Percentiles rank a stretch among this genome's conserved stretches.
These are phyloP conservation scores for Curvularia sp. DNA, from an alignment of 2,329 filamentous ascomycete genomes.

Conservation along the genomic window DNA sequence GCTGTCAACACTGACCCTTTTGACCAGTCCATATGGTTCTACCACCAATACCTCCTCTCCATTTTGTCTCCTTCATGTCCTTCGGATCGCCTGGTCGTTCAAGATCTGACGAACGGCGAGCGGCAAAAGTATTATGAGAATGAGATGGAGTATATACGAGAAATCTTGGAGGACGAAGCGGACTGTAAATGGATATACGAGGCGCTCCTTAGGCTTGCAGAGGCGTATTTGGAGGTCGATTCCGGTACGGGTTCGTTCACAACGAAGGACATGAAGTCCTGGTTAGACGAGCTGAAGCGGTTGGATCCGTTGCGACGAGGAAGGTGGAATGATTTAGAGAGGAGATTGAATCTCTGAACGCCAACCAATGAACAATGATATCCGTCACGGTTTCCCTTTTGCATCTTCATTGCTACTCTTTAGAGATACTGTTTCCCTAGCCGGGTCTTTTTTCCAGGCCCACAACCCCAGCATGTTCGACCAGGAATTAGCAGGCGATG, in stretches of 20 bases:
- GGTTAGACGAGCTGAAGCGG: constrained; percentile 69
- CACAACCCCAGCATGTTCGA: constrained; percentile 42
- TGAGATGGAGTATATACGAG: constrained; percentile 78
- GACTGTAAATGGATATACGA: constrained; percentile 91
- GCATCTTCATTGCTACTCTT: constrained; percentile 66
- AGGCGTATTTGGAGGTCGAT: constrained; percentile 63
- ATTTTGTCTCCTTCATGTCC: constrained; percentile 61
- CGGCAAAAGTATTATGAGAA: constrained; percentile 69
- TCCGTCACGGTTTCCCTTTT: constrained; percentile 62
- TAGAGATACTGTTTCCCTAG: constrained; percentile 60
- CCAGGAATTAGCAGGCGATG: constrained; percentile 27
- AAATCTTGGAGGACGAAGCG: constrained; percentile 69
- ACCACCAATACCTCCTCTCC: constrained; percentile 85
- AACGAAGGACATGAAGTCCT: constrained; percentile 56
- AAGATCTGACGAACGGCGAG: constrained; percentile 66
- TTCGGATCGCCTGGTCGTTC: constrained; percentile 66
- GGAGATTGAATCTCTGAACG: constrained; percentile 51
- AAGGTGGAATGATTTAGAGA: constrained; percentile 76
- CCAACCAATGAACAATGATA: constrained; percentile 14
- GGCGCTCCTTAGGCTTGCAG: constrained; percentile 76
- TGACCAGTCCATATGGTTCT: constrained; percentile 97
- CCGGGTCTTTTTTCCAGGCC: constrained; percentile 40
- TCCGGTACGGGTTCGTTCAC: constrained; percentile 49
- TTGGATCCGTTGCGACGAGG: constrained; percentile 77
- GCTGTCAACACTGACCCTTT: constrained; percentile 89